phyloP scores from a whole-genome alignment of 495 filamentous ascomycete genomes.

The Chaetomium tenue region DNA sequence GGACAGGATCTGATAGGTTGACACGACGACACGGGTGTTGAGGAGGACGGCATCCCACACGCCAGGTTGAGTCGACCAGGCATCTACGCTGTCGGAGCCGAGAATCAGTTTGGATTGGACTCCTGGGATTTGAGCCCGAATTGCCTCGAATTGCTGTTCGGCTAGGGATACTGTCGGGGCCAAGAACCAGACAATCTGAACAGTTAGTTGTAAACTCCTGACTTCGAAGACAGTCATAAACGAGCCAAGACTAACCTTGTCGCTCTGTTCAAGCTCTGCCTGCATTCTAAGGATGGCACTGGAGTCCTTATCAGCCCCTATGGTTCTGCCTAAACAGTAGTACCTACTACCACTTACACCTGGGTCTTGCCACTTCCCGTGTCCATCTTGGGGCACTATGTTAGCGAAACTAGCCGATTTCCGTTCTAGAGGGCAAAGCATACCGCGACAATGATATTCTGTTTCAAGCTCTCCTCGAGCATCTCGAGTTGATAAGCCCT shows the following conservation, averaged over 20 bases:
- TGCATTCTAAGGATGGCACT: slow-evolving; percentile 78
- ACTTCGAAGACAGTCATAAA: too few relatives aligned
- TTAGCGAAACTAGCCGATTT: neutral
- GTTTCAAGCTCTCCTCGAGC: slow-evolving; percentile 73
- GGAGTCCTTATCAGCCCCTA: slow-evolving; percentile 15
- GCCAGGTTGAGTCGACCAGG: slow-evolving; percentile 64
- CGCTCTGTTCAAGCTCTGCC: slow-evolving; percentile 64
- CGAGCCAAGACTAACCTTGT: slow-evolving; percentile 55
- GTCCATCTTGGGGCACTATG: slow-evolving; percentile 64
- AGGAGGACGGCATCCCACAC: slow-evolving; percentile 72
- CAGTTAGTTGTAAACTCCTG: slow-evolving; percentile 20
- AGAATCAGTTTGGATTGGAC: slow-evolving; percentile 63
- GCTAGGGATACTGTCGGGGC: slow-evolving; percentile 74
- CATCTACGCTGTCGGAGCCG: slow-evolving; percentile 67
- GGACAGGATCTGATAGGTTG: slow-evolving; percentile 70
- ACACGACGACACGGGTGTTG: slow-evolving; percentile 70
- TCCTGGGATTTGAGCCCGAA: slow-evolving; percentile 60
- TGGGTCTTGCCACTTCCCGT: slow-evolving; percentile 92
- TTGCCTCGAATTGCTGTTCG: slow-evolving; percentile 65
- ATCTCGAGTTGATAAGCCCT: slow-evolving; percentile 89
- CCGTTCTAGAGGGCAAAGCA: slow-evolving; percentile 17
- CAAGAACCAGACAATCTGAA: slow-evolving; percentile 80
- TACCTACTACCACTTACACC: slow-evolving; percentile 57
- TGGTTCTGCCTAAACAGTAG: neutral
- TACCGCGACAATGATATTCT: slow-evolving; percentile 84